Base-by-base conservation (phyloP, 2,329 filamentous ascomycete species). In the Fusarium begoniae region DNA sequence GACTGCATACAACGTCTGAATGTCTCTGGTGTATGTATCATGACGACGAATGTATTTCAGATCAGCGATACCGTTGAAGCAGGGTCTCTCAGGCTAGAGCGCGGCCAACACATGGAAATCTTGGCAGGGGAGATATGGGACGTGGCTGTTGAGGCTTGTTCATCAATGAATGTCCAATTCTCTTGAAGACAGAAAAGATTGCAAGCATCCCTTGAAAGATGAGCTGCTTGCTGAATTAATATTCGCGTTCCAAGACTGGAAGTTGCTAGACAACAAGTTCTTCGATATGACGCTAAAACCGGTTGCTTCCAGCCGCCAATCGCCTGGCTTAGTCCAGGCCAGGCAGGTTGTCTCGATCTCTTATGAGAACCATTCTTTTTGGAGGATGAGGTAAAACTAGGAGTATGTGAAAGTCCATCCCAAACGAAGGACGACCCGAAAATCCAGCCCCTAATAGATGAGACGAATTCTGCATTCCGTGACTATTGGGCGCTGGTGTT, bases 121-220 rank as follows among this genome's bases (percentile, higher is more conserved):
- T 74, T 68, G 72, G 68, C 68, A 72, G 72, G 68, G 71, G 67
- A 69, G 55, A 61, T 35, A 54, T 54, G 55, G 71, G 38, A 59
- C 41, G 48, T 69, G 68, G 71, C 63, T 68, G 51, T 55, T 61
- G 59, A 72, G 68, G 58, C 58, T 60, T 51, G 30, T 37, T 56
- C 35, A 26, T 37, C 24, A 53, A 57, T 66, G 18, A 48, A 57
- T 62, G n/a, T 59, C 47, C 44, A 30, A 28, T 18, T 58, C 47
- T 56, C 48, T 71, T 45, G 43, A 30, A 37, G 30, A 20, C n/a
- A 45, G 30, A 70, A 28, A 35, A 55, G 43, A 60, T 70, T 30
- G 28, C 38, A 55, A 41, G 14, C 37, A 28, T 63, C 28, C 24
- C 28, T 43, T 30, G 50, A 41, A 45, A 28, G 37, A 55, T 32